Percentiles rank a stretch among this genome's conserved stretches.
These are phyloP conservation scores for Hura crepitans DNA, from an alignment of 441 rosid genomes.

Conservation along the genomic window DNA sequence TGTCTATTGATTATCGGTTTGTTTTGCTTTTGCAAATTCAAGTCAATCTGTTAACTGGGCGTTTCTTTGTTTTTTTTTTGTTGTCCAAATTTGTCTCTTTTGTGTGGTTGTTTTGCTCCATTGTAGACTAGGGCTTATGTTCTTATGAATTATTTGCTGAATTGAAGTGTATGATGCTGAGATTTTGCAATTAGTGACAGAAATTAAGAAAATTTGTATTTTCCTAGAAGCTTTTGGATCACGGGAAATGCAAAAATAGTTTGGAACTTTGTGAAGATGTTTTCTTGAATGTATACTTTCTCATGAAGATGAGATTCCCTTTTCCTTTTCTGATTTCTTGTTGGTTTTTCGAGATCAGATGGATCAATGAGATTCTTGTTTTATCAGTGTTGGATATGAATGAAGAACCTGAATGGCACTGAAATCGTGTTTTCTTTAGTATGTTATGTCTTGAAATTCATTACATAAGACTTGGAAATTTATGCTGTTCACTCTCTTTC, in stretches of 20 bases:
- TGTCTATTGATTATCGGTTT: constrained; percentile 14
- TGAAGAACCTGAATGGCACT: constrained; percentile 14
- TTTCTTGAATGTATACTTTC: neutral
- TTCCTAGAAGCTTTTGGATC: constrained; percentile 11
- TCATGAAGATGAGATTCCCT: neutral
- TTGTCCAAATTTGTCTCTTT: neutral
- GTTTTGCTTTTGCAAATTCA: constrained; percentile 16
- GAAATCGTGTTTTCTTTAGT: neutral
- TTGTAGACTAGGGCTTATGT: constrained; percentile 22
- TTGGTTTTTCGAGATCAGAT: constrained; percentile 1
- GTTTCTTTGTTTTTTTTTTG: constrained; percentile 6
- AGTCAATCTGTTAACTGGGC: constrained; percentile 15
- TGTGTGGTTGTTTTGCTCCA: constrained; percentile 14
- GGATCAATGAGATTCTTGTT: neutral
- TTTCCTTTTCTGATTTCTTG: neutral
- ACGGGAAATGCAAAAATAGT: constrained; percentile 1
- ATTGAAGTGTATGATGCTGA: constrained; percentile 20
- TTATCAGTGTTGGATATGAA: constrained; percentile 8
- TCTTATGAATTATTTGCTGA: neutral
- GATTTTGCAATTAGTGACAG: neutral
- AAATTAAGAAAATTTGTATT: constrained; percentile 10
- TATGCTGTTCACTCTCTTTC: neutral
- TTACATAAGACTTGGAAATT: neutral
- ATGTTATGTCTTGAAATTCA: neutral
- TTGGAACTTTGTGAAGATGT: constrained; percentile 1